Evolutionary conservation across 495 filamentous ascomycete genomes (phyloP), one percentile per base, ranked within the genome.

Genomic region (Penicillium nucicola): DNA sequence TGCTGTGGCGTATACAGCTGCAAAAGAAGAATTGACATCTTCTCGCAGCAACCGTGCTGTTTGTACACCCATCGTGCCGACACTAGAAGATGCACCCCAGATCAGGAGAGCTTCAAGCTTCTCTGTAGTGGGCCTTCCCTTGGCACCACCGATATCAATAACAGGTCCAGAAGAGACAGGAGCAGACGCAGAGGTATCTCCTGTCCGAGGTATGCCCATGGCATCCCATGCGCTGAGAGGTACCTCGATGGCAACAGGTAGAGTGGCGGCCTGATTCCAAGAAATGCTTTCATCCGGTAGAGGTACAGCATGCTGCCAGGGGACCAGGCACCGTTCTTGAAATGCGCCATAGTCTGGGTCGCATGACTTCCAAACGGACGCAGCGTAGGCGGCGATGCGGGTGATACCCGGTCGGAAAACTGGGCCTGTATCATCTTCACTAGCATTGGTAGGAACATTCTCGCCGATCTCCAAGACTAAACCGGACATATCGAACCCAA

Each of bases 41-140:
- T 64, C 61, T 8, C 65, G 61, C 6, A 76, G 37, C 13, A 69
- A 8, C 14, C 65, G 60, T 5, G 70, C 74, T n/a, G 50, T 57
- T 59, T 79, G 77, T 11, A 80, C 67, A 2, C 68, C 67, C 56
- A 70, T 65, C 1, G 55, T 68, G 4, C 74, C 77, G 5, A 79
- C 68, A 40, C 72, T 75, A 15, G 70, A 74, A 31, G 74, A 63
- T 12, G 62, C 77, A n/a, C 75, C 75, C 75, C 73, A 78, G 37
- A 79, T 61, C 5, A 80, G 44, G 2, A 65, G 56, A 3, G 66
- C 66, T 25, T 66, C 67, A 37, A 43, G 63, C 38, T 67, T 67
- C 18, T 48, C 17, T 10, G 15, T 49, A 1, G 53, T 48, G 6
- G 25, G 2, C 25, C 35, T 50, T 22, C 11, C 10, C 11, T 31